Evolutionary conservation across 2,329 filamentous ascomycete genomes (phyloP).

Genomic region (Penicillium sp.): DNA sequence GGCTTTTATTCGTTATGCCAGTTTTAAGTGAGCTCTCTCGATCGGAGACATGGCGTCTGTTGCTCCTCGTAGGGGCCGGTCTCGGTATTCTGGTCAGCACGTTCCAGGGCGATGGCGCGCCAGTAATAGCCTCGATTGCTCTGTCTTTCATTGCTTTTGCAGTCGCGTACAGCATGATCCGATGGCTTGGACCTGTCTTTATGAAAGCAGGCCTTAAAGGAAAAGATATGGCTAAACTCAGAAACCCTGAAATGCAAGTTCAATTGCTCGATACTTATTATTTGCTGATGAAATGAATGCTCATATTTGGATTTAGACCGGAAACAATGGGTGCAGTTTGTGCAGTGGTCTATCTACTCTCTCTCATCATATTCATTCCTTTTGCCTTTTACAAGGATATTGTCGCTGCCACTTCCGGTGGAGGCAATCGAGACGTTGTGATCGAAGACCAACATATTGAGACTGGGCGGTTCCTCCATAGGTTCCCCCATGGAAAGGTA

Average conservation of each 20-base stretch:
- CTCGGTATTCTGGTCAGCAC: conserved; percentile 75
- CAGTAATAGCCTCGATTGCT: conserved; percentile 83
- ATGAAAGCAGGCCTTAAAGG: conserved; percentile 87
- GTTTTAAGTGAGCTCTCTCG: conserved; percentile 49
- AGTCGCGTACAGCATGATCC: conserved; percentile 80
- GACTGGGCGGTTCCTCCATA: conserved; percentile 81
- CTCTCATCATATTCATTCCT: conserved; percentile 88
- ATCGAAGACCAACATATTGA: conserved; percentile 73
- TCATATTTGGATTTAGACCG: conserved; percentile 57
- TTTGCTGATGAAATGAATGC: conserved; percentile 4
- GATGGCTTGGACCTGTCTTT: conserved; percentile 91
- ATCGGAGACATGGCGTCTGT: conserved; percentile 60
- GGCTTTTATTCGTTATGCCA: conserved; percentile 36
- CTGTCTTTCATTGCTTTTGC: conserved; percentile 84
- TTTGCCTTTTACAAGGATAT: conserved; percentile 99
- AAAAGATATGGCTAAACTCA: conserved; percentile 80
- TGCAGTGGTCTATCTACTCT: conserved; percentile 87
- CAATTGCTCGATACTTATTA: conserved; percentile 5
- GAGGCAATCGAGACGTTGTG: conserved; percentile 86
- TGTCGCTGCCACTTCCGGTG: conserved; percentile 89
- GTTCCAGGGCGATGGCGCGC: conserved; percentile 82
- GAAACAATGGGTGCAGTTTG: conserved; percentile 96
- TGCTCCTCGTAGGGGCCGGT: conserved; percentile 69
- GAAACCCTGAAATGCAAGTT: conserved; percentile 72
- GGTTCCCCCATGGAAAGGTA: conserved; percentile 93